Evolutionary conservation across 73 alveolate species (phyloP).

Genomic region (Stentor coeruleus): DNA sequence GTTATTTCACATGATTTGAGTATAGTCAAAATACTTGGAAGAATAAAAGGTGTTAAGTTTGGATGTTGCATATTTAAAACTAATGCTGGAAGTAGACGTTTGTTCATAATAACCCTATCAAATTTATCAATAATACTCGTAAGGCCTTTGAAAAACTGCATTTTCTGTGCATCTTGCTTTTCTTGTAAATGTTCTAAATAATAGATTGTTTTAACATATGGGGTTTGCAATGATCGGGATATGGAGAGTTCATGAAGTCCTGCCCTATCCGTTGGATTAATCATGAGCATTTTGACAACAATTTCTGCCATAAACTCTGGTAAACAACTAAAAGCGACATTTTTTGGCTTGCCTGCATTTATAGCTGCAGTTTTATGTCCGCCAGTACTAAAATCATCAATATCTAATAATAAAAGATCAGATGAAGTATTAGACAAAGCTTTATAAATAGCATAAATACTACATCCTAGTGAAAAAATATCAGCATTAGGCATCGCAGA

Average conservation of each 20-base stretch:
- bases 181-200: constrained; percentile 75
- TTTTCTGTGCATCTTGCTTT: constrained; percentile 67
- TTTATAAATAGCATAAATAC: constrained; percentile 16
- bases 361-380: constrained; percentile 43
- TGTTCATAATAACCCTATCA: constrained; percentile 63
- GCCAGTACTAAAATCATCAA: constrained; percentile 36
- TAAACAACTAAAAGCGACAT: constrained; percentile 39
- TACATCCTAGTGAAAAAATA: constrained; percentile 14
- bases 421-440: neutral
- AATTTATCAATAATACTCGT: constrained; percentile 67
- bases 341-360: constrained; percentile 28
- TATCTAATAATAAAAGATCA: constrained; percentile 11
- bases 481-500: neutral
- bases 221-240: constrained; percentile 77
- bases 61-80: constrained; percentile 60
- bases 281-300: constrained; percentile 47
- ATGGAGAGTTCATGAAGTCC: constrained; percentile 60
- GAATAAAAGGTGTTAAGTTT: constrained; percentile 56
- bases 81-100: constrained; percentile 77
- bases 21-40: constrained; percentile 71
- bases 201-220: constrained; percentile 69
- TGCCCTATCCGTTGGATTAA: constrained; percentile 58
- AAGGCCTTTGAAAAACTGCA: constrained; percentile 77
- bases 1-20: constrained; percentile 56
- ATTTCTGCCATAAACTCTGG: constrained; percentile 58